These are phyloP conservation scores for Phycomyces blakesleeanus DNA, from an alignment of 192 early-diverging fungal species.

Conservation along the genomic window DNA sequence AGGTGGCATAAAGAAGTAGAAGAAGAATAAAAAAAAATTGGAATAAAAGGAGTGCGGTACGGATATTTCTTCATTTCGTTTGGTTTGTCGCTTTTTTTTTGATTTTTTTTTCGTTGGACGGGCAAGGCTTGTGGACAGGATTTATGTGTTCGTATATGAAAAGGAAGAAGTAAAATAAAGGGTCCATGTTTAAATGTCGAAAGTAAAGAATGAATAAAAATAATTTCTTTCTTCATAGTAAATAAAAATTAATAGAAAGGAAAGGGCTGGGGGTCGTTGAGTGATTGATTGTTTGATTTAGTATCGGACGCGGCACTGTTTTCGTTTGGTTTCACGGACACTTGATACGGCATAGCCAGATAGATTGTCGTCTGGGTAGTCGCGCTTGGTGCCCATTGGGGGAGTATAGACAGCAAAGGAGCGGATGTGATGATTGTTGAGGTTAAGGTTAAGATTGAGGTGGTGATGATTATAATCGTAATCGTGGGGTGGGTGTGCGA, in stretches of 20 bases:
- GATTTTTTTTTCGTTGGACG: not conserved
- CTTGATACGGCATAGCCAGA: not conserved
- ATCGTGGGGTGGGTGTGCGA: not conserved
- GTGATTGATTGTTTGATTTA: too few relatives aligned
- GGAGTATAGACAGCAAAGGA: not conserved
- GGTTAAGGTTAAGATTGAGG: not conserved
- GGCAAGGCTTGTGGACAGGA: not conserved
- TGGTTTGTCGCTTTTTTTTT: not conserved
- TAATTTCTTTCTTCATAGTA: too few relatives aligned
- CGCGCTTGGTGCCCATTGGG: not conserved
- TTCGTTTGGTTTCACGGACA: slow-evolving; percentile 1
- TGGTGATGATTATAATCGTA: not conserved
- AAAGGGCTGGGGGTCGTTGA: too few relatives aligned
- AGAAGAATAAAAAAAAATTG: not conserved
- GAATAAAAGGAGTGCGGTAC: not conserved
- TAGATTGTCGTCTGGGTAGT: not conserved
- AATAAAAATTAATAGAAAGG: too few relatives aligned
- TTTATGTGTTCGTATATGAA: not conserved
- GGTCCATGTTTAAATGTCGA: not conserved
- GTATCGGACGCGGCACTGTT: not conserved
- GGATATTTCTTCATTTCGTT: not conserved
- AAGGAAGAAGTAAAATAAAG: not conserved
- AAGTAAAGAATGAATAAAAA: not conserved
- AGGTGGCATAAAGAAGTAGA: too few relatives aligned
- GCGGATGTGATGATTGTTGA: not conserved